phyloP scores from a whole-genome alignment of 176 grass and related monocot species.

The Ensete glaucum region DNA sequence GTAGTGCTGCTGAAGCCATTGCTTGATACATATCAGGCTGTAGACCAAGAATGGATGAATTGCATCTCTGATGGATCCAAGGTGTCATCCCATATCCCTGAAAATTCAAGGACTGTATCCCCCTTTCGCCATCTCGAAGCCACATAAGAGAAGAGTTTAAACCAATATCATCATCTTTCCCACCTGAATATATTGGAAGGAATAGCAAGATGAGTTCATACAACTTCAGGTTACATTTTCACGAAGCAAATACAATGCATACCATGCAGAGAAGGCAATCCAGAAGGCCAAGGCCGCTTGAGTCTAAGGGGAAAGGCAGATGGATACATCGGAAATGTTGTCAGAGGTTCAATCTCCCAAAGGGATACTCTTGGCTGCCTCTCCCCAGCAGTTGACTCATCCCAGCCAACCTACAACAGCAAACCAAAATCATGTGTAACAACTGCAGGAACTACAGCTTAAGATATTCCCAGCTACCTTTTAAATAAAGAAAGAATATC shows the following conservation, averaged over 20 bases:
- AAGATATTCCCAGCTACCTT: neutral
- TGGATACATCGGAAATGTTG: slow-evolving; percentile 94
- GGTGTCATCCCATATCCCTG: slow-evolving; percentile 63
- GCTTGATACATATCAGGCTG: slow-evolving; percentile 80
- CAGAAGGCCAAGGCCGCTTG: slow-evolving; percentile 80
- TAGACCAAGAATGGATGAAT: slow-evolving; percentile 43
- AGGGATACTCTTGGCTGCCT: slow-evolving; percentile 82
- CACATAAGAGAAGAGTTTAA: slow-evolving; percentile 63
- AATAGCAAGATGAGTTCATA: neutral
- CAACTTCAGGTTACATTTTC: neutral
- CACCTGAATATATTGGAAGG: slow-evolving; percentile 36
- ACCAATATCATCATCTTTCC: slow-evolving; percentile 56
- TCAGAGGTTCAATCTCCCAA: slow-evolving; percentile 91
- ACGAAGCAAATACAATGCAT: slow-evolving; percentile 34
- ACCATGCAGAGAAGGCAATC: slow-evolving; percentile 52
- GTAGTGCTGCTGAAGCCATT: slow-evolving; percentile 78
- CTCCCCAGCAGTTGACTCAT: slow-evolving; percentile 91
- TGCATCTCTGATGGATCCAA: slow-evolving; percentile 58
- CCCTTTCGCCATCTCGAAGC: slow-evolving; percentile 56
- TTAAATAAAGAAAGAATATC: neutral
- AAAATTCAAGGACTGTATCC: slow-evolving; percentile 64
- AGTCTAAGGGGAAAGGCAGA: slow-evolving; percentile 79
- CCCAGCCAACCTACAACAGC: slow-evolving; percentile 85
- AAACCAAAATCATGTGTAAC: neutral
- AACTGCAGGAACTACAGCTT: neutral